A percentile compares a stretch with the other conserved stretches of the same genome.
phyloP scores from a whole-genome alignment of 768 basidiomycete species.

The Mycena olivaceomarginata region DNA sequence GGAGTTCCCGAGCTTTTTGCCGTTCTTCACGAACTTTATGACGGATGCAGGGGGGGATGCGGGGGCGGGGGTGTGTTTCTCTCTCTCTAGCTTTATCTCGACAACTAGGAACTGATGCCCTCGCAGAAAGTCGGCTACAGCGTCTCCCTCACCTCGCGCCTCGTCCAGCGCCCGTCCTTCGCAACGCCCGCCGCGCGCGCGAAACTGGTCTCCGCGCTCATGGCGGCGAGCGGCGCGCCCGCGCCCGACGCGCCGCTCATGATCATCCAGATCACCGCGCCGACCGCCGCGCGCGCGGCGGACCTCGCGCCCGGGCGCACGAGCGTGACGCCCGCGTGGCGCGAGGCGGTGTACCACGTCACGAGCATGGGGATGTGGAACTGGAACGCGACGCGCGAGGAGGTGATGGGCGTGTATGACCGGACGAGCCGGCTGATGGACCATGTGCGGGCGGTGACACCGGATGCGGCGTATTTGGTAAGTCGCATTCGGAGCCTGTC shows the following conservation, averaged over 20 bases:
- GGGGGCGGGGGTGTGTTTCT: constrained; percentile 57
- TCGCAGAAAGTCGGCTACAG: constrained; percentile 61
- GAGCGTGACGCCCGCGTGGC: constrained; percentile 67
- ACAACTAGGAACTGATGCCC: background rate
- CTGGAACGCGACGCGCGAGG: constrained; percentile 62
- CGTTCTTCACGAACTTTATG: constrained; percentile 52
- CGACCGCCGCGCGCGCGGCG: constrained; percentile 38
- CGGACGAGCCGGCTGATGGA: constrained; percentile 61
- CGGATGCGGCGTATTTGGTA: too few relatives aligned
- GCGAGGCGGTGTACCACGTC: constrained; percentile 63
- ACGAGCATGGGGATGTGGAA: constrained; percentile 66
- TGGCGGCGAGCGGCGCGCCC: constrained; percentile 52
- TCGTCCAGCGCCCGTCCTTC: constrained; percentile 64
- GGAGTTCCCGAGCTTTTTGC: constrained; percentile 64
- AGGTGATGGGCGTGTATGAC: constrained; percentile 53
- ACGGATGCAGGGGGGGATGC: constrained; percentile 45
- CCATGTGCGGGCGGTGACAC: constrained; percentile 52
- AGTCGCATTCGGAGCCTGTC: too few relatives aligned
- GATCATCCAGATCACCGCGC: constrained; percentile 64
- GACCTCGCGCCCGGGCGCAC: constrained; percentile 59
- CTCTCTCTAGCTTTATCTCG: background rate
- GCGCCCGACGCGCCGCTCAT: constrained; percentile 58
- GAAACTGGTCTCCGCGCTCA: constrained; percentile 59
- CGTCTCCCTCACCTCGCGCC: constrained; percentile 65
- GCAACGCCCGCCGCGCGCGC: constrained; percentile 51